Evolutionary conservation across 352 stramenopile species (phyloP).

Genomic region (Phytophthora pinifolia): DNA sequence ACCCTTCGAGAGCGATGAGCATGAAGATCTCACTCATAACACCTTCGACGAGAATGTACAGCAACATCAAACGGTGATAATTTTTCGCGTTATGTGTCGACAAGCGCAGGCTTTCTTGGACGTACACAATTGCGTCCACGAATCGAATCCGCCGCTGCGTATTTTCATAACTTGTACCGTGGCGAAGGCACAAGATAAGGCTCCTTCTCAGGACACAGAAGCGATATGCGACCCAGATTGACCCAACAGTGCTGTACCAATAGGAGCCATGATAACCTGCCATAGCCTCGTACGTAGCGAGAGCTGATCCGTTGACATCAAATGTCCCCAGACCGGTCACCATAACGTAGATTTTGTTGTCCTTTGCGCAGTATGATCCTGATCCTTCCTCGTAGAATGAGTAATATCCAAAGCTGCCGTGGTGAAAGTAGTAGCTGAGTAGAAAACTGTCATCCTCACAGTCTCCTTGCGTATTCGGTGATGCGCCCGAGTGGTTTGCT

Average conservation of each 20-base stretch:
- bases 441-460: constrained; percentile 13
- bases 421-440: constrained; percentile 15
- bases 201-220: constrained; percentile 12
- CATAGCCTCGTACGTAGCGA: constrained; percentile 4
- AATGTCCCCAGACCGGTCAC: constrained; percentile 13
- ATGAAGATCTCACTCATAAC: constrained; percentile 33
- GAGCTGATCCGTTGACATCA: constrained; percentile 12
- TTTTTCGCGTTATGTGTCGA: constrained; percentile 22
- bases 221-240: constrained; percentile 16
- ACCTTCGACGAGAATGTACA: constrained; percentile 26
- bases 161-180: constrained; percentile 4
- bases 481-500: not conserved
- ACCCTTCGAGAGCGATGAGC: constrained; percentile 22
- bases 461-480: constrained; percentile 5
- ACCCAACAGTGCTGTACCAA: constrained; percentile 15
- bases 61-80: constrained; percentile 14
- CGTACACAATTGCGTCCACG: constrained; percentile 17
- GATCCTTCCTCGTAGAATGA: constrained; percentile 23
- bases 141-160: constrained; percentile 2
- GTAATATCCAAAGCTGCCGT: constrained; percentile 20
- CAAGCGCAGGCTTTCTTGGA: constrained; percentile 24
- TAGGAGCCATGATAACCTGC: constrained; percentile 12
- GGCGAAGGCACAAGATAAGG: constrained; percentile 12
- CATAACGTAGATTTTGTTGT: constrained; percentile 9
- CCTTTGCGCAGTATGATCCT: constrained; percentile 16